Base-by-base conservation (phyloP, 2,329 filamentous ascomycete genomes). In the Cadophora sp. region DNA sequence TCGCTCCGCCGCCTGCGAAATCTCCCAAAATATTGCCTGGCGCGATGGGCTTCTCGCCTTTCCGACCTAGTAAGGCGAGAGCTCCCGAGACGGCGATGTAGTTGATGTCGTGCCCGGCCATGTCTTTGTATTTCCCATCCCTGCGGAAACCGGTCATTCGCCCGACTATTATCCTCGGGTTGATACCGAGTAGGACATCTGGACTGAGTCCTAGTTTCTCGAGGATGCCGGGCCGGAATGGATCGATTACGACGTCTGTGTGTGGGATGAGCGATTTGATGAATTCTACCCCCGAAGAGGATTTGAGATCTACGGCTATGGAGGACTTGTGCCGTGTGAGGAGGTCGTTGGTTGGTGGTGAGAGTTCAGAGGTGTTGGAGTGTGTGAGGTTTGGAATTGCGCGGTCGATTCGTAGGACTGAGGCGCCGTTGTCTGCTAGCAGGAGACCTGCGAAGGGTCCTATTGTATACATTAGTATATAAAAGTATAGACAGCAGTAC, bases 31-130 rank as follows among this genome's bases (percentile, higher is more conserved):
- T 84, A 75, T 98, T 98, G 6, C 83, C 87, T 0, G 96, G 96
- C 20, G 94, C 85, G 68, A 91, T 89, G 0, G 95, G 95, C 71
- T 87, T 89, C 75, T 90, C 86, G 18, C 83, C 85, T 33, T 82
- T 81, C 0, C 91, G 83, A 0, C 95, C 95, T 3, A 98, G 85
- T 79, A 97, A 83, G 0, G 85, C 85, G 33, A 98, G 80, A 0
- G 91, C 90, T 0, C 95, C 95, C 0, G 91, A 91, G 0, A 97
- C 92, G 59, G 94, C 93, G 50, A 98, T 90, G 79, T 98, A 98
- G 77, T 98, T 97, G 78, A 97, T 97, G 78, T 97, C 94, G 77
- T 97, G 94, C 53, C 94, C 94, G 0, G 94, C 94, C 94, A 97
- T 97, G 74, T 85, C 81, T 58, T 86, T 87, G 80, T 97, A 98